Evolutionary conservation across 768 basidiomycete species (phyloP), one percentile per base, ranked within the genome.

Genomic region (Mycena floridula): DNA sequence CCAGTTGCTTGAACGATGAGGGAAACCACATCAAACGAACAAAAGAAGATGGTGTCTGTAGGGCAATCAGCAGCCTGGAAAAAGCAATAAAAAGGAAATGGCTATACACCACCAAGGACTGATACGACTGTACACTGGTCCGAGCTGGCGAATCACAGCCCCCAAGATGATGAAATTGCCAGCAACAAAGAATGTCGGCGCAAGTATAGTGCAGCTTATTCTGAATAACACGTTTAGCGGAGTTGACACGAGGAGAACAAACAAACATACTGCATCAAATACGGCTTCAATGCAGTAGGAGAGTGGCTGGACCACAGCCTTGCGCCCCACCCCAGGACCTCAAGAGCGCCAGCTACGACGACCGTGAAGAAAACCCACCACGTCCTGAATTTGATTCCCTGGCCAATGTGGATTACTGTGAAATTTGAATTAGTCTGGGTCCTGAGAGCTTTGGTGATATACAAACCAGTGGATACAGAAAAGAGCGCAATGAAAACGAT

Each of bases 51-150:
- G n/a, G n/a, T n/a, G n/a, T n/a, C n/a, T n/a, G n/a, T n/a, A n/a
- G n/a, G n/a, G n/a, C n/a, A n/a, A n/a, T n/a, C n/a, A n/a, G n/a
- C n/a, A n/a, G n/a, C n/a, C n/a, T n/a, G n/a, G n/a, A n/a, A n/a
- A n/a, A n/a, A n/a, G 77, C 60, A 56, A 82, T 80, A 53, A 82
- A 59, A n/a, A 77, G 77, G 40, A 81, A 76, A 6, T 72, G 63
- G 15, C 78, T 79, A n/a, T 56, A 79, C 73, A 7, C 79, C 77
- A 32, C 16, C 16, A 9, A 9, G 9, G 28, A 32, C 16, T 32
- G 9, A 32, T 16, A 16, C 28, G 16, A 32, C 28, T 32, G 16
- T 32, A 32, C 9, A 9, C 28, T 9, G 28, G 28, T 32, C 28
- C 28, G 16, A 32, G 28, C 28, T 32, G 28, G 16, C 16, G 11